phyloP scores from a whole-genome alignment of 2,329 filamentous ascomycete species.

The Fusarium foetens region DNA sequence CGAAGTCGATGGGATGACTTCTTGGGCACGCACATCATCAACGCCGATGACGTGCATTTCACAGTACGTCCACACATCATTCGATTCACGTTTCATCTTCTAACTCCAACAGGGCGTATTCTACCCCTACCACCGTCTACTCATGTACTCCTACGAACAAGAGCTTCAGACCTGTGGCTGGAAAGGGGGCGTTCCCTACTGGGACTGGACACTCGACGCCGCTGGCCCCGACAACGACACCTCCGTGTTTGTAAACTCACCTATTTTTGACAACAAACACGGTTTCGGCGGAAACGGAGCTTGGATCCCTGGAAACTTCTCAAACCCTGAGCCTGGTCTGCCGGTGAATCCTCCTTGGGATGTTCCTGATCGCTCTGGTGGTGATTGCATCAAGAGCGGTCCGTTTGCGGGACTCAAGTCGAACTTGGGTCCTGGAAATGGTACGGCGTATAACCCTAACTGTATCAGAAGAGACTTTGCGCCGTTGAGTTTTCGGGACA shows the following conservation, averaged over 20 bases:
- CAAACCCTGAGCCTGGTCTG: conserved; percentile 16
- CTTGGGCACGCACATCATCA: conserved; percentile 29
- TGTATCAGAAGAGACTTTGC: conserved; percentile 28
- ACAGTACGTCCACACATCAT: background rate
- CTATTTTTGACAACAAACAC: conserved; percentile 46
- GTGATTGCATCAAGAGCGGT: conserved; percentile 41
- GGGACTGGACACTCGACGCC: conserved; percentile 38
- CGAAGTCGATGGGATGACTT: conserved; percentile 32
- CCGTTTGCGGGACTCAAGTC: conserved; percentile 38
- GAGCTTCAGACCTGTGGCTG: conserved; percentile 40
- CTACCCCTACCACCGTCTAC: conserved; percentile 30
- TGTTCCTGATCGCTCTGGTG: conserved; percentile 31
- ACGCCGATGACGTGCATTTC: conserved; percentile 26
- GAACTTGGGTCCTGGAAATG: conserved; percentile 17
- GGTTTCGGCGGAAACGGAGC: conserved; percentile 31
- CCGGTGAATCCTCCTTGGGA: conserved; percentile 29
- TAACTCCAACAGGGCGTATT: conserved; percentile 13
- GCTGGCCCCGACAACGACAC: conserved; percentile 26
- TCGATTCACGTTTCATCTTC: background rate
- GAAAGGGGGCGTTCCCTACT: conserved; percentile 39
- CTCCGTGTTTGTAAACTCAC: conserved; percentile 36
- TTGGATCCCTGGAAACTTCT: conserved; percentile 30
- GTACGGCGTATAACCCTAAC: conserved; percentile 9
- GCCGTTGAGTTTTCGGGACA: conserved; percentile 20
- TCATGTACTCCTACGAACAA: conserved; percentile 37